Conservation (phyloP, 2,329 filamentous ascomycete species). For the Epichloe aotearoae region DNA sequence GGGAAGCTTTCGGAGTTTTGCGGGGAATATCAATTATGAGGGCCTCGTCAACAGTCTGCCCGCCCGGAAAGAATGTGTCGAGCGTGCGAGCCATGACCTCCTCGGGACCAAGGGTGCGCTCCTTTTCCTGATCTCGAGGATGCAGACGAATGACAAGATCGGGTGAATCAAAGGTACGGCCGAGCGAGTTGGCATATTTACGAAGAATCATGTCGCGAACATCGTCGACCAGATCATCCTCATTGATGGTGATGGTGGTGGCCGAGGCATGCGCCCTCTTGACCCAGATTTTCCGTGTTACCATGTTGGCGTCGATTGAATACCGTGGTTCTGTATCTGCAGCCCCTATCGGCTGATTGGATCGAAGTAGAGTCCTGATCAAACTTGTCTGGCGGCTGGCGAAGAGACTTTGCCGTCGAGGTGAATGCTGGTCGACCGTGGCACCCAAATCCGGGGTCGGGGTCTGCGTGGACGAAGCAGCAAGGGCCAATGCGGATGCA, state of each 20-base stretch:
- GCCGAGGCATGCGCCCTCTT: conserved; percentile 74
- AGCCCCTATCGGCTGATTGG: conserved; percentile 9
- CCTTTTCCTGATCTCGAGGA: conserved; percentile 52
- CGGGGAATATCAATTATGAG: conserved; percentile 80
- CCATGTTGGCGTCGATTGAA: conserved; percentile 37
- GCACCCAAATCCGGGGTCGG: conserved; percentile 7
- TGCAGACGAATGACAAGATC: conserved; percentile 71
- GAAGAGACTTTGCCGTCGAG: conserved; percentile 20
- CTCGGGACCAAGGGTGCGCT: conserved; percentile 69
- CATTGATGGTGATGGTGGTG: conserved; percentile 71
- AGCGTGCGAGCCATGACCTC: conserved; percentile 68
- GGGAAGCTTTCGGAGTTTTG: conserved; percentile 70
- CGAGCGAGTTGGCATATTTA: conserved; percentile 90
- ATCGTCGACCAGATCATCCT: conserved; percentile 89
- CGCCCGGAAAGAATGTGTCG: conserved; percentile 72
- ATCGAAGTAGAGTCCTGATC: conserved; percentile 19
- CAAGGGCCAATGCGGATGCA: conserved; percentile 11
- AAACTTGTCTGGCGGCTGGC: conserved; percentile 25
- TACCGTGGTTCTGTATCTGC: conserved; percentile 10
- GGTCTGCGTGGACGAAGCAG: conserved; percentile 1
- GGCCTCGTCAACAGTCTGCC: conserved; percentile 79
- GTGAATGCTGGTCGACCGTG: conserved; percentile 10
- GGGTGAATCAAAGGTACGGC: conserved; percentile 77
- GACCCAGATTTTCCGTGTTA: conserved; percentile 84
- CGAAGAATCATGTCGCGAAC: conserved; percentile 81